Evolutionary conservation across 1,139 yeast species (phyloP).

Genomic region (Candida labiduridarum): DNA sequence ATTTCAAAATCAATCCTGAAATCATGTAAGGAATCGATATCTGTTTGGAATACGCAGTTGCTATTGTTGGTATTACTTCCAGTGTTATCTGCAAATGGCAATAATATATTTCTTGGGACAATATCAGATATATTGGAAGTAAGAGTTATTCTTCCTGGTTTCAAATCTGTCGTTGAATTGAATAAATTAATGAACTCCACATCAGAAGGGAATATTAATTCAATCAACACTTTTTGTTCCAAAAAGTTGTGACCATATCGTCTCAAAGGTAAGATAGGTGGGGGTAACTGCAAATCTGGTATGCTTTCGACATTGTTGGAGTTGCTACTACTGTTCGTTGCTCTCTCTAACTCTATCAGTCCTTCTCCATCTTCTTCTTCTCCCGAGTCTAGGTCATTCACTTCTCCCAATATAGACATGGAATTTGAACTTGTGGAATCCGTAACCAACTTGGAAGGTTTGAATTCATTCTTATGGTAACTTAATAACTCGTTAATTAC

Average conservation of each 20-base stretch:
- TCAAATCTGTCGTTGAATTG: conserved; percentile 45
- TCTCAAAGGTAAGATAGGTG: conserved; percentile 91
- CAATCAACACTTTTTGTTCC: conserved; percentile 84
- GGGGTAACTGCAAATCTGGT: conserved; percentile 90
- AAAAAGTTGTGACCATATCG: conserved; percentile 94
- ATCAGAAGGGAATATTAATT: conserved; percentile 62
- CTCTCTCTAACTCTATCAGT: conserved; percentile 41
- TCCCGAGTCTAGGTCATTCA: conserved; percentile 6
- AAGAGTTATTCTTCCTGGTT: conserved; percentile 67
- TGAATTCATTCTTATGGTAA: conserved; percentile 19
- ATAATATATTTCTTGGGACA: conserved; percentile 80
- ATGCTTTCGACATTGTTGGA: conserved; percentile 57
- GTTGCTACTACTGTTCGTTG: conserved; percentile 31
- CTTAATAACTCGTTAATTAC: conserved; percentile 68
- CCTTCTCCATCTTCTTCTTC: conserved; percentile 12
- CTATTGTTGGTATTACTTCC: conserved; percentile 13
- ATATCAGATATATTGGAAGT: conserved; percentile 71
- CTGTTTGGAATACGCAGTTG: conserved; percentile 83
- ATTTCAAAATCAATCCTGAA: conserved; percentile 88
- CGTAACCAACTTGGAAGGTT: neutral
- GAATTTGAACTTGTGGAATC: conserved; percentile 11
- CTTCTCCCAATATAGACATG: conserved; percentile 34
- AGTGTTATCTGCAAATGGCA: conserved; percentile 68
- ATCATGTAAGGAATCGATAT: conserved; percentile 61
- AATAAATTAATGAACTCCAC: conserved; percentile 53